A percentile compares a stretch with the other conserved stretches of the same genome.
phyloP scores from a whole-genome alignment of 2,329 filamentous ascomycete species.

The Neoarthrinium moseri region DNA sequence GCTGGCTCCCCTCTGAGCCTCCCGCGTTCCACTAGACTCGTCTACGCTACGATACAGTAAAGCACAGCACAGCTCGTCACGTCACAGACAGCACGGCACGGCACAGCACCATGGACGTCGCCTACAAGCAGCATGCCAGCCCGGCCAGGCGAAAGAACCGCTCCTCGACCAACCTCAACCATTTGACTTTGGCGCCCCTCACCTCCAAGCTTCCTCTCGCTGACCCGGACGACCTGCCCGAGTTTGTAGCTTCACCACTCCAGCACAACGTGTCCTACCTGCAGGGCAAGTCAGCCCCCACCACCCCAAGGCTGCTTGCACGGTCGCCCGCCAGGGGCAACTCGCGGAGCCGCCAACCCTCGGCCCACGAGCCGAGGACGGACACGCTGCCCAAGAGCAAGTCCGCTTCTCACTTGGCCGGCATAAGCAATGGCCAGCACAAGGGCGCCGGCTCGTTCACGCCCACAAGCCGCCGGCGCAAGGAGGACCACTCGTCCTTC shows the following conservation, averaged over 20 bases:
- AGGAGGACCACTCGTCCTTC: constrained; percentile 23
- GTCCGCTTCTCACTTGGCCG: constrained; percentile 56
- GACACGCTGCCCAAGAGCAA: constrained; percentile 57
- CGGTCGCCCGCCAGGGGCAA: constrained; percentile 49
- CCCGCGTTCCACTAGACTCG: too few species aligned
- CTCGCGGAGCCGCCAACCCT: constrained; percentile 41
- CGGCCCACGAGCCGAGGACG: constrained; percentile 27
- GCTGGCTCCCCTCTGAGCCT: too few species aligned
- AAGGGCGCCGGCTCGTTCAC: constrained; percentile 19
- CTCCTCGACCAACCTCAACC: constrained; percentile 57
- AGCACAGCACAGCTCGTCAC: too few species aligned
- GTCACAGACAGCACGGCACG: too few species aligned
- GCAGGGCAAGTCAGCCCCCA: constrained; percentile 61
- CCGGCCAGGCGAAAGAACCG: constrained; percentile 57
- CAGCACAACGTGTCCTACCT: constrained; percentile 52
- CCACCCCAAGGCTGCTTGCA: constrained; percentile 62
- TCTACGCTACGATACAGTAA: too few species aligned
- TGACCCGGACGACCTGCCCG: constrained; percentile 47
- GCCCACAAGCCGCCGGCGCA: constrained; percentile 26
- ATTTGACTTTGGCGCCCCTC: constrained; percentile 62
- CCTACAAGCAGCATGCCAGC: constrained; percentile 60
- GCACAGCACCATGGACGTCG: constrained; percentile 56
- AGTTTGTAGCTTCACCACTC: constrained; percentile 31
- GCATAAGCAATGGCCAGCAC: constrained; percentile 19
- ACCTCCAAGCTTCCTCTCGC: constrained; percentile 60